These are phyloP conservation scores for Solanum hybrid DNA, from an alignment of 305 asterid genomes.

Conservation along the genomic window DNA sequence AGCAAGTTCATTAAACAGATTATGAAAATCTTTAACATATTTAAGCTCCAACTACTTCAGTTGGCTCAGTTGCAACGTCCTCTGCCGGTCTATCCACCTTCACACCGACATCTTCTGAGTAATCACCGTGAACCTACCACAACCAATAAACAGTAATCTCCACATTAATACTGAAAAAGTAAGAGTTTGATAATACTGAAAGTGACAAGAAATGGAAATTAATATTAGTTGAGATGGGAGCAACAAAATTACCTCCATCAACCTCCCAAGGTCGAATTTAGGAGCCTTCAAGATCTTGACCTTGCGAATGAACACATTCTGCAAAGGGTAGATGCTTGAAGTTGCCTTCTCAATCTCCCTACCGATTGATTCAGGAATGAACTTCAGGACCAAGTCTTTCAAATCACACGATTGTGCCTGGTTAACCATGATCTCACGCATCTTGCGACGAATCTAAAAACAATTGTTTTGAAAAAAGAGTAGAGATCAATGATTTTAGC, in stretches of 20 bases:
- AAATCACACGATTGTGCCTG: conserved; percentile 71
- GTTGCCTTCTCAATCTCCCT: conserved; percentile 89
- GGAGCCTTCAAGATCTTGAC: conserved; percentile 87
- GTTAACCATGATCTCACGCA: conserved; percentile 72
- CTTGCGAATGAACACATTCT: conserved; percentile 72
- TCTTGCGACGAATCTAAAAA: conserved; percentile 68
- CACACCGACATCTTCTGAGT: conserved; percentile 50
- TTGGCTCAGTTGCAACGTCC: conserved; percentile 36
- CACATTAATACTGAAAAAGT: not conserved
- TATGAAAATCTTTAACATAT: not conserved
- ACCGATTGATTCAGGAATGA: conserved; percentile 78
- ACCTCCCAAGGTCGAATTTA: conserved; percentile 66
- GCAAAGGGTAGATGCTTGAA: conserved; percentile 70
- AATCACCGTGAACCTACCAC: conserved; percentile 57
- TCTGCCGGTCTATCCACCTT: conserved; percentile 60
- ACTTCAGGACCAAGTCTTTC: conserved; percentile 72
- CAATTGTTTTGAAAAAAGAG: not conserved
- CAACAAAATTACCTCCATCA: conserved; percentile 57
- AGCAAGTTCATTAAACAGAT: not conserved
- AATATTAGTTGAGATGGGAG: not conserved
- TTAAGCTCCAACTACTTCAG: conserved; percentile 53
- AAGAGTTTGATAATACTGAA: not conserved
- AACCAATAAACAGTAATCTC: not conserved
- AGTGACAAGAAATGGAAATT: not conserved
- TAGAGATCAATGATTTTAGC: not conserved